These are phyloP conservation scores for Coniferiporia weirii DNA, from an alignment of 1,284 basidiomycete genomes.

Conservation along the genomic window DNA sequence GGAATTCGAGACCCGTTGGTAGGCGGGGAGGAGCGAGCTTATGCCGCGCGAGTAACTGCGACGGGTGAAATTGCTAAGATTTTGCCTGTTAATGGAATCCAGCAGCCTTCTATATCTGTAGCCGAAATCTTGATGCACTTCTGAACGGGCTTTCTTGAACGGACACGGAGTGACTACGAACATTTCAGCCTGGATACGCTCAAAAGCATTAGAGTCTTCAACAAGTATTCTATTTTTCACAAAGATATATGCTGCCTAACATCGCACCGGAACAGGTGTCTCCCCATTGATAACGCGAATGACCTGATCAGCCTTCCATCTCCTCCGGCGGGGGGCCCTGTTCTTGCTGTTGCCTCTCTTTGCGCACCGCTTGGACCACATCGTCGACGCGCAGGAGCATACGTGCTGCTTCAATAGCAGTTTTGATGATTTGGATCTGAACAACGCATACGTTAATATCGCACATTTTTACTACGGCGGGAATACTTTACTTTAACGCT, in stretches of 20 bases:
- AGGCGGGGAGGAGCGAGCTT: no score
- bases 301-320: constrained; percentile 32
- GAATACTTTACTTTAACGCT: constrained; percentile 74
- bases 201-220: neutral
- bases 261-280: neutral
- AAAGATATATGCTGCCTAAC: neutral
- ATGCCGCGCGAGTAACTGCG: no score
- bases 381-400: constrained; percentile 93
- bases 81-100: no score
- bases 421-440: constrained; percentile 93
- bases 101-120: no score
- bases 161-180: neutral
- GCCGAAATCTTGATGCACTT: no score
- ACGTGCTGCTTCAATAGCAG: constrained; percentile 92
- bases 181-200: neutral
- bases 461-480: neutral
- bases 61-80: no score
- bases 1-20: no score
- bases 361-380: constrained; percentile 81
- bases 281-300: neutral
- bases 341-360: constrained; percentile 51
- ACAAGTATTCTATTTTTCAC: neutral
- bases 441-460: neutral
- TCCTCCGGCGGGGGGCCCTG: constrained; percentile 52
- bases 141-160: no score